Percentiles rank a stretch among this genome's conserved stretches.
Conservation (phyloP, 805 yeast genomes). For the Candida corydali region DNA sequence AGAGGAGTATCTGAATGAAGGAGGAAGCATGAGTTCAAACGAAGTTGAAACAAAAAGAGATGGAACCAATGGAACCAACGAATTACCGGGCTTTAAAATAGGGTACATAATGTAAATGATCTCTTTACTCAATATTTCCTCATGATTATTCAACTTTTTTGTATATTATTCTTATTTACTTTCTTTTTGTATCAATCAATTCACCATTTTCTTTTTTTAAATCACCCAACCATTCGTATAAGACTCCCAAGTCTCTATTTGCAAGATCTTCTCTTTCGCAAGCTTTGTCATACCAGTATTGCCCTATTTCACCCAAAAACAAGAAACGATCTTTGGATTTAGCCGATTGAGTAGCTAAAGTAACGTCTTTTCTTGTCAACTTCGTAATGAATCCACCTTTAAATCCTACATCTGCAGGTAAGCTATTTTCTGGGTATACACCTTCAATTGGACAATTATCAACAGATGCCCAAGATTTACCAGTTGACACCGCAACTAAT, state of each 20-base stretch:
- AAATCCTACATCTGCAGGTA: constrained; percentile 45
- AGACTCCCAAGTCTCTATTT: constrained; percentile 37
- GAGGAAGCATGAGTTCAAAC: neutral
- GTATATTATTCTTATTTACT: too few species aligned
- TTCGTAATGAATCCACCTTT: constrained; percentile 48
- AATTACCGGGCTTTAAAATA: constrained; percentile 14
- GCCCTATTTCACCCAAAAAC: constrained; percentile 35
- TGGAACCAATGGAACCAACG: neutral
- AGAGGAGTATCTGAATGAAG: neutral
- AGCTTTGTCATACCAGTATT: constrained; percentile 40
- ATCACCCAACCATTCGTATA: constrained; percentile 41
- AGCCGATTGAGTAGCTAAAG: constrained; percentile 39
- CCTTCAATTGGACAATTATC: constrained; percentile 53
- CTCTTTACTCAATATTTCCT: too few species aligned
- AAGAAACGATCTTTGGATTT: constrained; percentile 29
- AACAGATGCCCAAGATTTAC: constrained; percentile 51
- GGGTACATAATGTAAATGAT: constrained; percentile 16
- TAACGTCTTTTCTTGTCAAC: constrained; percentile 42
- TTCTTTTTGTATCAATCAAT: constrained; percentile 9
- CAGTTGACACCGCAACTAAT: constrained; percentile 48
- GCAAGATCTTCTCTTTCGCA: constrained; percentile 39
- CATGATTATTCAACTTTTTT: too few species aligned
- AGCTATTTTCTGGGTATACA: constrained; percentile 30
- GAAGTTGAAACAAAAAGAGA: neutral
- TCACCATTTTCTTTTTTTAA: constrained; percentile 17